Evolutionary conservation across 371 early-diverging fungal species (phyloP).

Genomic region (Encephalitozoon hellem): DNA sequence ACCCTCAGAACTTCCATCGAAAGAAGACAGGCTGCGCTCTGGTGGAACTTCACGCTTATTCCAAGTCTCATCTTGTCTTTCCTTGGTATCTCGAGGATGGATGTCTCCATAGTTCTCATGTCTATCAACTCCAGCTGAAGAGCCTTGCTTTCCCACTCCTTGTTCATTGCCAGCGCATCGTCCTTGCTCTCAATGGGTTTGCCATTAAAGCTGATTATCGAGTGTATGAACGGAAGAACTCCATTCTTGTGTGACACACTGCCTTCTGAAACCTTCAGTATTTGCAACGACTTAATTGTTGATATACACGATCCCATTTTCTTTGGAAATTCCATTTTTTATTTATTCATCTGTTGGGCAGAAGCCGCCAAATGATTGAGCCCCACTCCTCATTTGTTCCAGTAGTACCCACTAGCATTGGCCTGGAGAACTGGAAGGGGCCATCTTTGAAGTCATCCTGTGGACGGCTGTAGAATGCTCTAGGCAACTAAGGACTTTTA

Average conservation of each 20-base stretch:
- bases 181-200: slow-evolving; percentile 10
- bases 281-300: slow-evolving; percentile 36
- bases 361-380: not conserved
- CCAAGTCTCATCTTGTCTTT: slow-evolving; percentile 25
- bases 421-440: not conserved
- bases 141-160: slow-evolving; percentile 33
- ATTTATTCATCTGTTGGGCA: not conserved
- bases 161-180: slow-evolving; percentile 35
- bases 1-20: slow-evolving; percentile 38
- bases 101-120: slow-evolving; percentile 24
- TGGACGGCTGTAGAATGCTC: not conserved
- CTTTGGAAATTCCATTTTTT: not conserved
- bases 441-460: not conserved
- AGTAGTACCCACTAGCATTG: not conserved
- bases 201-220: slow-evolving; percentile 37
- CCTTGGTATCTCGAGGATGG: slow-evolving; percentile 18
- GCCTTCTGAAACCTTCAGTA: slow-evolving; percentile 42
- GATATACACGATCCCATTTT: slow-evolving; percentile 31
- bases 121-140: slow-evolving; percentile 38
- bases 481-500: not conserved
- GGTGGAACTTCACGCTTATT: slow-evolving; percentile 43
- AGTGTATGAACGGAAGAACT: slow-evolving; percentile 52
- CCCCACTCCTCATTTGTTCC: not conserved
- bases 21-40: slow-evolving; percentile 18
- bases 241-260: slow-evolving; percentile 31